phyloP scores from a whole-genome alignment of 306 rosid genomes.

The Gleditsia sinensis region DNA sequence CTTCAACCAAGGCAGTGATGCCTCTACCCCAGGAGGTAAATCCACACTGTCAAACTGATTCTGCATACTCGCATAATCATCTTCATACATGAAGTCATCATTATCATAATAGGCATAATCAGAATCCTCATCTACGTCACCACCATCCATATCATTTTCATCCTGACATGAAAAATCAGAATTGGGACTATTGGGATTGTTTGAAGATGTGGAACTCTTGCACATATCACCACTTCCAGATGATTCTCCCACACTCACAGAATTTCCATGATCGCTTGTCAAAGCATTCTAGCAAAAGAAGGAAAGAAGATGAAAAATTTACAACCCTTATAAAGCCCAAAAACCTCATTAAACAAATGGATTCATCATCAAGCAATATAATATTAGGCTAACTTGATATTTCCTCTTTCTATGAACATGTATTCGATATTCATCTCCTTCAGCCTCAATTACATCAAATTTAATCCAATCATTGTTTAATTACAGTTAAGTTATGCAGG shows the following conservation, averaged over 20 bases:
- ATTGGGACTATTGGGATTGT: slow-evolving; percentile 44
- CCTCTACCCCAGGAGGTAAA: slow-evolving; percentile 85
- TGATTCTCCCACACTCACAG: slow-evolving; percentile 47
- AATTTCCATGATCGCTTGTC: slow-evolving; percentile 43
- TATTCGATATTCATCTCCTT: too few species aligned
- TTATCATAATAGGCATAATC: slow-evolving; percentile 40
- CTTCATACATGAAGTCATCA: slow-evolving; percentile 44
- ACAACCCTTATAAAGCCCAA: slow-evolving; percentile 19
- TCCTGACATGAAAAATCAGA: slow-evolving; percentile 51
- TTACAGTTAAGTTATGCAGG: neutral
- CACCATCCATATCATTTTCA: slow-evolving; percentile 49
- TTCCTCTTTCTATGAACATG: too few species aligned
- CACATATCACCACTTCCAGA: slow-evolving; percentile 46
- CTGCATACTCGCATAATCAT: slow-evolving; percentile 52
- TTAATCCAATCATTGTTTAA: neutral
- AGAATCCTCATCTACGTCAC: slow-evolving; percentile 48
- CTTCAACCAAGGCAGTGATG: slow-evolving; percentile 71
- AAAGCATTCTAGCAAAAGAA: slow-evolving; percentile 46
- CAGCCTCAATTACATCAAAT: neutral
- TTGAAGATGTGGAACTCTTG: slow-evolving; percentile 57
- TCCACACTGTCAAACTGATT: slow-evolving; percentile 75
- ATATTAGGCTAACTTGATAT: slow-evolving; percentile 13
- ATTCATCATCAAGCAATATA: slow-evolving; percentile 13
- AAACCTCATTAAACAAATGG: slow-evolving; percentile 2
- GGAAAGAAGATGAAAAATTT: neutral